These are phyloP conservation scores for Novymonas esmeraldas DNA, from an alignment of 208 protist genomes.

Conservation along the genomic window DNA sequence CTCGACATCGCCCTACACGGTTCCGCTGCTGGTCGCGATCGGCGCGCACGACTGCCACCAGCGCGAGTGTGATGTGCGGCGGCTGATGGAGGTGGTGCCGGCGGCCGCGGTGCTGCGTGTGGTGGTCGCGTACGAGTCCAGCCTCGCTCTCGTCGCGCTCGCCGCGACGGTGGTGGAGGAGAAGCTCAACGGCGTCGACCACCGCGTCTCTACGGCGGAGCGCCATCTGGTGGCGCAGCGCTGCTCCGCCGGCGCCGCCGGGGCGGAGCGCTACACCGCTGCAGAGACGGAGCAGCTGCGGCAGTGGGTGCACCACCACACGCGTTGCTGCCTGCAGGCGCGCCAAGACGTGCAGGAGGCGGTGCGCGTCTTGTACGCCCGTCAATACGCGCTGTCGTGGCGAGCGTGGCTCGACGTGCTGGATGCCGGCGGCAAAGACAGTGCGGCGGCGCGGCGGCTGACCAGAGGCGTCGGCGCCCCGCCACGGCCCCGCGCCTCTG, in stretches of 20 bases:
- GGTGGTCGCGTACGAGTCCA: constrained; percentile 42
- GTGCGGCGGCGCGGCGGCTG: neutral
- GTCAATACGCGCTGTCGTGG: constrained; percentile 78
- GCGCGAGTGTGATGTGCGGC: constrained; percentile 67
- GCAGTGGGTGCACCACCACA: constrained; percentile 41
- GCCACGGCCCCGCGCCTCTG: neutral
- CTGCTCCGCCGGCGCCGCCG: constrained; percentile 18
- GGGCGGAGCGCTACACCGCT: constrained; percentile 55
- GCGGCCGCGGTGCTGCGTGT: constrained; percentile 54
- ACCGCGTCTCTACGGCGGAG: constrained; percentile 18
- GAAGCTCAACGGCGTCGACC: constrained; percentile 61
- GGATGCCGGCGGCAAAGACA: constrained; percentile 1
- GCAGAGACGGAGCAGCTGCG: constrained; percentile 46
- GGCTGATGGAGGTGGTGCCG: constrained; percentile 66
- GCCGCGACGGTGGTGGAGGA: constrained; percentile 64
- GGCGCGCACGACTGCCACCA: constrained; percentile 76
- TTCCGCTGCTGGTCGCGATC: constrained; percentile 74
- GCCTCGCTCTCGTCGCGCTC: constrained; percentile 50
- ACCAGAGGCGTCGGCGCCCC: neutral
- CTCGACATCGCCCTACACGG: constrained; percentile 52
- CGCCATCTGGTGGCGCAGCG: constrained; percentile 26
- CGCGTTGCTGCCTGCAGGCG: constrained; percentile 46
- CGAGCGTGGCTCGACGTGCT: constrained; percentile 42
- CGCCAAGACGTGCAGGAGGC: constrained; percentile 47
- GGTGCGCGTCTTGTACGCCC: constrained; percentile 53